Conservation (phyloP, 441 rosid genomes). For the Pelargonium cotyledonis region DNA sequence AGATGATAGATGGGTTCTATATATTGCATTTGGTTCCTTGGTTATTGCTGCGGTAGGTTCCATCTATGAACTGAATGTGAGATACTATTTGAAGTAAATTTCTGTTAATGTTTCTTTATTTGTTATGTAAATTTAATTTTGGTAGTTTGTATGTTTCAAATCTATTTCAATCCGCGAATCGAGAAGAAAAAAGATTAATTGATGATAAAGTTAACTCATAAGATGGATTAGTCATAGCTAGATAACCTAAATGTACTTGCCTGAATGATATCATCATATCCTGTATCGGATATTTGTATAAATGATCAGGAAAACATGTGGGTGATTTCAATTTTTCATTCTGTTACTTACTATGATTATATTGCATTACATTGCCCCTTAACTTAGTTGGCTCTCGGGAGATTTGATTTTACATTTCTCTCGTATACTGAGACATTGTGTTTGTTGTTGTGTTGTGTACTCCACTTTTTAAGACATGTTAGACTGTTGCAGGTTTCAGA, state of each 20-base stretch:
- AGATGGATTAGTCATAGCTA: neutral
- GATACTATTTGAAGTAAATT: neutral
- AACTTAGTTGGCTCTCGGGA: neutral
- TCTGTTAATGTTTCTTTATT: neutral
- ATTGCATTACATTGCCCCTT: neutral
- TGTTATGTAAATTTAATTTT: neutral
- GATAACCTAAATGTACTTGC: neutral
- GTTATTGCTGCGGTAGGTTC: slow-evolving; percentile 35
- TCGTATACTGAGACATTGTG: neutral
- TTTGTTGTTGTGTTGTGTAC: neutral
- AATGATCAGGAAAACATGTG: neutral
- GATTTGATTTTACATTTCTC: neutral
- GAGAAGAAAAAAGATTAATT: neutral
- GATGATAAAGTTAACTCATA: neutral
- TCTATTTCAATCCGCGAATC: neutral
- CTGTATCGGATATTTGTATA: neutral
- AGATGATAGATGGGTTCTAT: slow-evolving; percentile 35
- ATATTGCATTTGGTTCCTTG: slow-evolving; percentile 35
- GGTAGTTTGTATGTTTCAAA: neutral
- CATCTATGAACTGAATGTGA: neutral
- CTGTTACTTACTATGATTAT: no score
- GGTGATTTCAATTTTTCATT: no score
- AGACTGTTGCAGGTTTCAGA: slow-evolving; percentile 34
- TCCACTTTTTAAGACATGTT: neutral
- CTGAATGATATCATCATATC: neutral